These are phyloP conservation scores for Nepenthes alata DNA, from an alignment of 179 eudicot species.

Conservation along the genomic window DNA sequence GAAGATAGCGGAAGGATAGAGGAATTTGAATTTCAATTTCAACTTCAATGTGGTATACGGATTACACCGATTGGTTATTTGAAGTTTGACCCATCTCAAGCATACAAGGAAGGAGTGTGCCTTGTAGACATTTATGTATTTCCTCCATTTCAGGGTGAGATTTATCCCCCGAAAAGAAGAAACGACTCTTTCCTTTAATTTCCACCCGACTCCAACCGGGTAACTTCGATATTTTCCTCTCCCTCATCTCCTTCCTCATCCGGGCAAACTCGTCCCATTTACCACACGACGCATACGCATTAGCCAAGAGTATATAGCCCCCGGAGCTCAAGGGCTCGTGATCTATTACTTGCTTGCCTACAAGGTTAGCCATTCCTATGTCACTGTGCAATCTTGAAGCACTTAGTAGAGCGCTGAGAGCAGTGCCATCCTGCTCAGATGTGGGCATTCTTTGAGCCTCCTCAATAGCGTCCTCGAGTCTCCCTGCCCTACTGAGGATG, in stretches of 20 bases:
- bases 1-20: no score
- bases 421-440: not conserved
- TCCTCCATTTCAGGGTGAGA: constrained; percentile 4
- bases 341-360: constrained; percentile 3
- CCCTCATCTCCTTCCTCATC: constrained; percentile 9
- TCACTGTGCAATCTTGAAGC: constrained; percentile 4
- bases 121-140: not conserved
- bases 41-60: no score
- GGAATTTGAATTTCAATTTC: no score
- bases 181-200: not conserved
- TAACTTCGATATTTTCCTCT: constrained; percentile 5
- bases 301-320: constrained; percentile 4
- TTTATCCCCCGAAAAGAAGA: constrained; percentile 10
- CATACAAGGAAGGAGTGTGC: not conserved
- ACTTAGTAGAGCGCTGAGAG: constrained; percentile 7
- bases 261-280: constrained; percentile 9
- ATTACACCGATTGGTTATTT: no score
- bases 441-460: constrained; percentile 6
- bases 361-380: not conserved
- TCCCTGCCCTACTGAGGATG: constrained; percentile 7
- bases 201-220: constrained; percentile 11
- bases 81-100: no score
- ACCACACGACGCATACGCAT: constrained; percentile 2
- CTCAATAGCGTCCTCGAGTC: constrained; percentile 5
- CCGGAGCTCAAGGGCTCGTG: constrained; percentile 4